Evolutionary conservation across 768 basidiomycete genomes (phyloP).

Genomic region (Pleurotus tuber-regium): DNA sequence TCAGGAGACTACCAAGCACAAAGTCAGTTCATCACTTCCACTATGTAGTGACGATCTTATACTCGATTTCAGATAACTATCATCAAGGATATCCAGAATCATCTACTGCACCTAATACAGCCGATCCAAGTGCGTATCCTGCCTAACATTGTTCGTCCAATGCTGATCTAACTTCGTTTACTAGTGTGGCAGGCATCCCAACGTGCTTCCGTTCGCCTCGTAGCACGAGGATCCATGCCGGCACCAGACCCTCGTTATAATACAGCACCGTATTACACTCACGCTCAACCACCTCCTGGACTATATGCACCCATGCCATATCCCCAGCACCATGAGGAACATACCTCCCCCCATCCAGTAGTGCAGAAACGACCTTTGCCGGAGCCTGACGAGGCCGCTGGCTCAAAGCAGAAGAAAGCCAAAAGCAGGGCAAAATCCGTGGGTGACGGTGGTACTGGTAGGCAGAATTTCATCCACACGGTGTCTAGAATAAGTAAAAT

Average conservation of each 20-base stretch:
- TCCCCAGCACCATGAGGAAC: conserved; percentile 1
- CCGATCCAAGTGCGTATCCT: conserved; percentile 28
- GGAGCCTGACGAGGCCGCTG: conserved; percentile 35
- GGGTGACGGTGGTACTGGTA: conserved; percentile 22
- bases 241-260: conserved; percentile 25
- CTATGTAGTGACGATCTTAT: not conserved
- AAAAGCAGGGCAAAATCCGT: conserved; percentile 36
- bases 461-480: conserved; percentile 19
- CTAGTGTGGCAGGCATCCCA: conserved; percentile 52
- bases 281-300: too few species aligned
- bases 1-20: conserved; percentile 40
- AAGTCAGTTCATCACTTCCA: conserved; percentile 27
- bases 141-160: conserved; percentile 14
- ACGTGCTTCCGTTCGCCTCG: conserved; percentile 57
- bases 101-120: conserved; percentile 23
- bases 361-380: conserved; percentile 31
- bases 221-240: conserved; percentile 42
- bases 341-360: conserved; percentile 12
- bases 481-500: not conserved
- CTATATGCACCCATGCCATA: conserved; percentile 5
- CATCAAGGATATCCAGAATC: conserved; percentile 30
- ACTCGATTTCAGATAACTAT: conserved; percentile 25
- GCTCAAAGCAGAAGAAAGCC: conserved; percentile 45
- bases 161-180: conserved; percentile 15
- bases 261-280: conserved; percentile 24